Base-by-base conservation (phyloP, 139 green algal species). In the Edaphochlamys debaryana region DNA sequence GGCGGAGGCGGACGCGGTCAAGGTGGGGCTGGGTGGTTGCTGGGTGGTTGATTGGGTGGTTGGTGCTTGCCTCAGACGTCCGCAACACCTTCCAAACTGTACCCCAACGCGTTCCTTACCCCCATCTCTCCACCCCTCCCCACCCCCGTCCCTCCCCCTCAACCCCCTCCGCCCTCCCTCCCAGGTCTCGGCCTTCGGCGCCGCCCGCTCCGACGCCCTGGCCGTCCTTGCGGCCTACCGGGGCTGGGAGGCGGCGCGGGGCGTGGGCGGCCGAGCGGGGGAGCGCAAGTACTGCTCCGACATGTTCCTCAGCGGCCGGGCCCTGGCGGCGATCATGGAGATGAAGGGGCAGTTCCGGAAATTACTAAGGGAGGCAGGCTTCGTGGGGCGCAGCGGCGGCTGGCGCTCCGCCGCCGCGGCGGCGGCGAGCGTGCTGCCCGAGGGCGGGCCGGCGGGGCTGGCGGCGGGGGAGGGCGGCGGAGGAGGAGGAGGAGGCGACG, bases 201-300 rank as follows among this genome's bases (percentile, higher is more conserved):
- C 29, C 42, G 79, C 69, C 63, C 72, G 67, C 34, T 87, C 79
- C 36, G 95, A 98, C 82, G 95, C 97, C 79, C 87, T 98, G 56
- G 90, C 94, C 5, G 80, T 96, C 32, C 79, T 97, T 42, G 89
- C 91, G 13, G 94, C 94, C 4, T 98, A 94, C 85, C 91, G 93
- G 63, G 82, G 60, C 27, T 88, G 82, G 87, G 37, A 48, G 34
- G 69, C 74, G 17, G 74, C 80, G 5, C 17, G 68, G 25, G 54
- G 13, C 25, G 34, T 20, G 6, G 66, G 73, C 73, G 66, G 73
- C 73, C n/a, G 73, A 1, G 50, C 50, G 3, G 15, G n/a, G 4
- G 73, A 80, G n/a, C 73, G 73, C 52, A 29, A 4, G 1, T 80
- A 45, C 54, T 36, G 30, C 23, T 37, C 9, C 32, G 73, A 80